Evolutionary conservation across 441 rosid genomes (phyloP).

Genomic region (Mallotus japonicus): DNA sequence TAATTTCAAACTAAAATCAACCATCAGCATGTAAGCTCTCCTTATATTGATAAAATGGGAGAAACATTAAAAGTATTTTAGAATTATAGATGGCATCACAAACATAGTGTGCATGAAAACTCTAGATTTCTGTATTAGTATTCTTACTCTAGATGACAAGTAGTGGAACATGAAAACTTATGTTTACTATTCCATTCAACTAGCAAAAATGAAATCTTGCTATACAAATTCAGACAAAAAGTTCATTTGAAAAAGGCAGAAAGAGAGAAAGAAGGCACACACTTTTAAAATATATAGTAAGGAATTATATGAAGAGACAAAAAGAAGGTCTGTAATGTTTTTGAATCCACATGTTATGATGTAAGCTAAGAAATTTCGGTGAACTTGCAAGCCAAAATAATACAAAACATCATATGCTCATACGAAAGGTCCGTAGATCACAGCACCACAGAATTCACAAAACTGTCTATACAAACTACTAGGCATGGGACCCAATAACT

Average conservation of each 20-base stretch:
- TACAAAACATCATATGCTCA: constrained; percentile 20
- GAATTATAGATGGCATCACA: neutral
- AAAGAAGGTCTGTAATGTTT: neutral
- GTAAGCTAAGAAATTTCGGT: constrained; percentile 20
- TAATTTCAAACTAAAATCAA: neutral
- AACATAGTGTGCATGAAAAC: constrained; percentile 4
- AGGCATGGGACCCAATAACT: constrained; percentile 36
- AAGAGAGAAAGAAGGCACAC: neutral
- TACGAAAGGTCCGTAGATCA: constrained; percentile 22
- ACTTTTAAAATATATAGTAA: neutral
- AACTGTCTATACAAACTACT: constrained; percentile 10
- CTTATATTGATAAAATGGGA: neutral
- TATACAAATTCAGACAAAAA: constrained; percentile 4
- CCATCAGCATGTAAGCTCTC: neutral
- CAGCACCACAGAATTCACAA: constrained; percentile 16
- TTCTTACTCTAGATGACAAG: constrained; percentile 1
- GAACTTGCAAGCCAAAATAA: constrained; percentile 28
- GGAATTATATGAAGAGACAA: neutral
- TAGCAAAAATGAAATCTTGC: neutral
- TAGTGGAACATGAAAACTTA: neutral
- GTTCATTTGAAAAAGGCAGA: neutral
- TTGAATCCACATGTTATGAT: constrained; percentile 10
- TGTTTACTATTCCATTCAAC: constrained; percentile 3
- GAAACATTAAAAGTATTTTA: neutral
- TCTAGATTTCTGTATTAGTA: neutral